Evolutionary conservation across 768 basidiomycete genomes (phyloP).

Genomic region (Phanerochaete sordida): DNA sequence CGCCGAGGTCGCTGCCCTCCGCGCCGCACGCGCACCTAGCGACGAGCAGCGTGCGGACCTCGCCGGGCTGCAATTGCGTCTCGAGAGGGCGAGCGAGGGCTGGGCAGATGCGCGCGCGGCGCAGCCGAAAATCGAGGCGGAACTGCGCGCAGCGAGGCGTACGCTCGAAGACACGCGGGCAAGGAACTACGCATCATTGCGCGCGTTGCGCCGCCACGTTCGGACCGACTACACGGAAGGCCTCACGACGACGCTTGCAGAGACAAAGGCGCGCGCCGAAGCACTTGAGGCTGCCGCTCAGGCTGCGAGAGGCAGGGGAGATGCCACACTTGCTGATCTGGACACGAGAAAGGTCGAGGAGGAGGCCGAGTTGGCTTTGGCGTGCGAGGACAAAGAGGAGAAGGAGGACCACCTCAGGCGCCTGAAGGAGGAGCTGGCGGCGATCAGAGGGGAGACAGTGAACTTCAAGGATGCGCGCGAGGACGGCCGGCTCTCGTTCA

Average conservation of each 20-base stretch:
- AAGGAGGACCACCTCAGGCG: not conserved
- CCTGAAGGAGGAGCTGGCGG: not conserved
- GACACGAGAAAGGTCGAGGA: not conserved
- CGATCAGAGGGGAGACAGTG: too few species aligned
- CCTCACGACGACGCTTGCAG: not conserved
- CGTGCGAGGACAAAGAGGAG: not conserved
- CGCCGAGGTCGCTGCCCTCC: not conserved
- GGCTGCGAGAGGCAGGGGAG: not conserved
- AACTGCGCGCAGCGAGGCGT: not conserved
- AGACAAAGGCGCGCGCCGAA: not conserved
- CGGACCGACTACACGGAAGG: not conserved
- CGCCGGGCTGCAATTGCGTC: not conserved
- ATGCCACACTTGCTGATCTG: not conserved
- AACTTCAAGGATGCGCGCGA: not conserved
- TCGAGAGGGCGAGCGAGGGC: not conserved
- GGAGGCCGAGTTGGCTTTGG: not conserved
- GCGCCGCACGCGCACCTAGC: not conserved
- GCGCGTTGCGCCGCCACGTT: not conserved
- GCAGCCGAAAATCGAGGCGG: not conserved
- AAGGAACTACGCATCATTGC: not conserved
- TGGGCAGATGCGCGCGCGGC: not conserved
- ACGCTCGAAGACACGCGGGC: not conserved
- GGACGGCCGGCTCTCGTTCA: not conserved
- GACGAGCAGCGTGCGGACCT: not conserved
- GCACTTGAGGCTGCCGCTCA: not conserved